A percentile compares a stretch with the other conserved stretches of the same genome.
These are phyloP conservation scores for Neckera pumila DNA, from an alignment of 225 moss, liverwort and hornwort genomes.

Conservation along the genomic window DNA sequence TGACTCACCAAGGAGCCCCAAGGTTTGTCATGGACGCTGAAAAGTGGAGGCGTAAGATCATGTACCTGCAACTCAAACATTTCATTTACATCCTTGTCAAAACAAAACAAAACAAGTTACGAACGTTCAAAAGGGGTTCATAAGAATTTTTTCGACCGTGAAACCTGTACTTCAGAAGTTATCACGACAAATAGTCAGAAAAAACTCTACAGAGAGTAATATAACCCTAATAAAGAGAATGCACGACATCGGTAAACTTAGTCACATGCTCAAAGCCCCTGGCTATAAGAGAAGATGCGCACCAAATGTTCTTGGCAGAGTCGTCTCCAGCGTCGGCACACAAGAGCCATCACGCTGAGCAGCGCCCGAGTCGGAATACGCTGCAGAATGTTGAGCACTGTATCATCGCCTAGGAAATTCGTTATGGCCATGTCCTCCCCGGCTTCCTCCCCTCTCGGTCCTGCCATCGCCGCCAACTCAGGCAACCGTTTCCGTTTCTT, in stretches of 20 bases:
- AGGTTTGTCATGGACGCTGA: constrained; percentile 40
- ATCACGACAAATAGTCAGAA: background rate
- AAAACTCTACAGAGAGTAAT: background rate
- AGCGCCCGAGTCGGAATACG: constrained; percentile 65
- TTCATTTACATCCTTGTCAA: background rate
- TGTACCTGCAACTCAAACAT: constrained; percentile 55
- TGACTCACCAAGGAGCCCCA: constrained; percentile 69
- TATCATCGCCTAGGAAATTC: constrained; percentile 53
- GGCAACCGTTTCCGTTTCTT: constrained; percentile 29
- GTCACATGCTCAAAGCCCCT: background rate
- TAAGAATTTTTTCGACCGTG: background rate
- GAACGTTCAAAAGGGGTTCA: background rate
- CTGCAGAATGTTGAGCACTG: constrained; percentile 54
- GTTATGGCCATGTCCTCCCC: constrained; percentile 52
- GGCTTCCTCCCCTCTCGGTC: constrained; percentile 12
- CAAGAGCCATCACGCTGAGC: constrained; percentile 53
- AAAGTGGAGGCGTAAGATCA: constrained; percentile 69
- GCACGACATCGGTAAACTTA: background rate
- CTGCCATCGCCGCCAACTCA: background rate
- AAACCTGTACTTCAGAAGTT: background rate
- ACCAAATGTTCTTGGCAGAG: constrained; percentile 54
- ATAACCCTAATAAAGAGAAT: background rate
- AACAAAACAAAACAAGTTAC: background rate
- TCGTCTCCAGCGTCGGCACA: constrained; percentile 87
- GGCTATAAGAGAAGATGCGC: background rate